Evolutionary conservation across 768 basidiomycete species (phyloP), one percentile per base, ranked within the genome.

Genomic region (Glaciozyma antarctica): DNA sequence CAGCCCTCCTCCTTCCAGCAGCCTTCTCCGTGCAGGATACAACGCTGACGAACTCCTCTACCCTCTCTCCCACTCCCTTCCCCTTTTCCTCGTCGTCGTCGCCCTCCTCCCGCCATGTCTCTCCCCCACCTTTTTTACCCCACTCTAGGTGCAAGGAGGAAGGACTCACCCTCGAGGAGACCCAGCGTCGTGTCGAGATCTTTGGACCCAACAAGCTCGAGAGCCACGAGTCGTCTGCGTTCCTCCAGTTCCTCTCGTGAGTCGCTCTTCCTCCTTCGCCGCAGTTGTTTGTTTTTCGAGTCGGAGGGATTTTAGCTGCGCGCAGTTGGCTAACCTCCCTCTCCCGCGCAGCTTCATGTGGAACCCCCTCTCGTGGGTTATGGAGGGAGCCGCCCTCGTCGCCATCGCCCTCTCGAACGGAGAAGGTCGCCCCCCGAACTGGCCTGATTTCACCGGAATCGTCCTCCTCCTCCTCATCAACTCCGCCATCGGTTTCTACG

Each of bases 281-380:
- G 48, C 21, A 5, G n/a, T 51, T 24, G 91, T 93, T 78, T 79
- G 91, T 72, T 85, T 86, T 12, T 15, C 10, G 22, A 24, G 43
- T 44, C 12, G 45, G 53, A 17, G n/a, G 30, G 24, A 10, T 54
- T 30, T 21, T 19, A 30, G 30, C 53, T 9, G 7, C 15, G 22
- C 16, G 21, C 22, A 17, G 10, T 1, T 15, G 2, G 38, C 61
- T 67, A 19, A 56, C 58, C 8, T n/a, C 12, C 7, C 53, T 1
- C 32, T 6, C 28, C 28, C 38, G 3, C 47, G 8, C 54, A 70
- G 72, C 76, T 98, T 98, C 83, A 98, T 97, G 94, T 98, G 94
- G 94, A 98, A 98, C 80, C 94, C 94, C 52, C 81, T 98, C 17
- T 98, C 94, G 43, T 98, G 94, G 94, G 94, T 98, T 78, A 98